A percentile compares a stretch with the other conserved stretches of the same genome.
phyloP scores from a whole-genome alignment of 192 early-diverging fungal species.

The Chytriomyces sp. region DNA sequence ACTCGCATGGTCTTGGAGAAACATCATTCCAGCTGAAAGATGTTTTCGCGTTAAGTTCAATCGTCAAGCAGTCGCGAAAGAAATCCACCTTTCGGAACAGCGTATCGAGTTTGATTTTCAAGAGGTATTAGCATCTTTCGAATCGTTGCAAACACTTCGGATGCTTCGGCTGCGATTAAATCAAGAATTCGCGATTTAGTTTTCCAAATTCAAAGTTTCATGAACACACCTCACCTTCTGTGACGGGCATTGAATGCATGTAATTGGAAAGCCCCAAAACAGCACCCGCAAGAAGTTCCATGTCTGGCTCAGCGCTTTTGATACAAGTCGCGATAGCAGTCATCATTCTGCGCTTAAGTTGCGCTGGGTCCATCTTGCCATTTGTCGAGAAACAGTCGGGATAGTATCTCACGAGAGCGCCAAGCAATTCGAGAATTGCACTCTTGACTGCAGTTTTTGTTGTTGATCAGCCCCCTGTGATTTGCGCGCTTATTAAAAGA shows the following conservation, averaged over 20 bases:
- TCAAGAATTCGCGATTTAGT: background rate
- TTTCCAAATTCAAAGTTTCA: background rate
- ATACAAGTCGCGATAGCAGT: constrained; percentile 28
- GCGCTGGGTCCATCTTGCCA: constrained; percentile 25
- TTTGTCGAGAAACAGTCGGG: constrained; percentile 17
- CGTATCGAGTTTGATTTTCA: constrained; percentile 43
- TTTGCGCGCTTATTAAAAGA: background rate
- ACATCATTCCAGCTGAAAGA: constrained; percentile 23
- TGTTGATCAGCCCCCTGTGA: background rate
- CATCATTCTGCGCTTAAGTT: constrained; percentile 29
- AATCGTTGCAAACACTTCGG: constrained; percentile 12
- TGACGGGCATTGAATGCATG: constrained; percentile 30
- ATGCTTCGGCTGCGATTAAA: constrained; percentile 20
- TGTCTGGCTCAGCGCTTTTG: constrained; percentile 35
- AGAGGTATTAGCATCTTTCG: constrained; percentile 33
- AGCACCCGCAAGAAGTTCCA: constrained; percentile 44
- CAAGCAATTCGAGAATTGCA: constrained; percentile 40
- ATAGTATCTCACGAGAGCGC: constrained; percentile 33
- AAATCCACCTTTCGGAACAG: constrained; percentile 33
- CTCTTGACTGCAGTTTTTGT: constrained; percentile 41
- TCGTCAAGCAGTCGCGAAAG: background rate
- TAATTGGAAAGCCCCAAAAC: constrained; percentile 38
- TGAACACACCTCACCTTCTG: constrained; percentile 5
- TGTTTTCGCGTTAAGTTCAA: background rate
- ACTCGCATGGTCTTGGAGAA: constrained; percentile 23